phyloP scores from a whole-genome alignment of 495 filamentous ascomycete species.

The Trichodelitschia bisporula region DNA sequence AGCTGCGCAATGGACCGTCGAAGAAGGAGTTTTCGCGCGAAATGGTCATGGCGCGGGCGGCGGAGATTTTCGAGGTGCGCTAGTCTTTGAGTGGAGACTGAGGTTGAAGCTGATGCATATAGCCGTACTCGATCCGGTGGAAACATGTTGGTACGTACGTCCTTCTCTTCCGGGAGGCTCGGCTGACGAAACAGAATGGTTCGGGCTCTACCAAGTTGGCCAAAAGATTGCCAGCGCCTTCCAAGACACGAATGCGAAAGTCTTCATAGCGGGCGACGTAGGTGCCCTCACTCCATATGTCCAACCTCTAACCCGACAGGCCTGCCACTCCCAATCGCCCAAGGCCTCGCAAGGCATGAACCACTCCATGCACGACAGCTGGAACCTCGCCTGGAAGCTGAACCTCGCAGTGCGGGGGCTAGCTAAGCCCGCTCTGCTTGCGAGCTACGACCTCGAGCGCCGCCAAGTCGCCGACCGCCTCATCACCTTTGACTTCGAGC shows the following conservation, averaged over 20 bases:
- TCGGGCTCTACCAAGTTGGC: slow-evolving; percentile 33
- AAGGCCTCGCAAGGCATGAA: slow-evolving; percentile 14
- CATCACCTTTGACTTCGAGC: slow-evolving; percentile 12
- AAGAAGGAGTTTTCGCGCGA: slow-evolving; percentile 37
- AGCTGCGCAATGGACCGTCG: slow-evolving; percentile 32
- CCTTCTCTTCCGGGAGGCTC: too few relatives aligned
- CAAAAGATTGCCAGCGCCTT: slow-evolving; percentile 9
- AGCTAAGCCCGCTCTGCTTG: slow-evolving; percentile 8
- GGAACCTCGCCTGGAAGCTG: slow-evolving; percentile 13
- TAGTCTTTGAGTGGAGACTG: too few relatives aligned
- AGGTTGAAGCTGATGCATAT: too few relatives aligned
- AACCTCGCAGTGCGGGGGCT: slow-evolving; percentile 9
- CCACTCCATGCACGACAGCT: slow-evolving; percentile 12
- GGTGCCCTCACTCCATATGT: neutral
- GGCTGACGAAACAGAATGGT: slow-evolving; percentile 38
- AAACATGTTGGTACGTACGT: slow-evolving; percentile 22
- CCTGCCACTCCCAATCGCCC: slow-evolving; percentile 10
- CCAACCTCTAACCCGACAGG: neutral
- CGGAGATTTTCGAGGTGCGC: too few relatives aligned
- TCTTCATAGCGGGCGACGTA: slow-evolving; percentile 11
- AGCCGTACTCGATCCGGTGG: slow-evolving; percentile 46
- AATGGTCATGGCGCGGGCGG: slow-evolving; percentile 39
- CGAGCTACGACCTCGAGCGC: slow-evolving; percentile 10
- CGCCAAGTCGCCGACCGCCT: slow-evolving; percentile 11
- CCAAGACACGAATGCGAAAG: slow-evolving; percentile 5